These are phyloP conservation scores for Geoglossum cookeanum DNA, from an alignment of 2,329 filamentous ascomycete species.

Conservation along the genomic window DNA sequence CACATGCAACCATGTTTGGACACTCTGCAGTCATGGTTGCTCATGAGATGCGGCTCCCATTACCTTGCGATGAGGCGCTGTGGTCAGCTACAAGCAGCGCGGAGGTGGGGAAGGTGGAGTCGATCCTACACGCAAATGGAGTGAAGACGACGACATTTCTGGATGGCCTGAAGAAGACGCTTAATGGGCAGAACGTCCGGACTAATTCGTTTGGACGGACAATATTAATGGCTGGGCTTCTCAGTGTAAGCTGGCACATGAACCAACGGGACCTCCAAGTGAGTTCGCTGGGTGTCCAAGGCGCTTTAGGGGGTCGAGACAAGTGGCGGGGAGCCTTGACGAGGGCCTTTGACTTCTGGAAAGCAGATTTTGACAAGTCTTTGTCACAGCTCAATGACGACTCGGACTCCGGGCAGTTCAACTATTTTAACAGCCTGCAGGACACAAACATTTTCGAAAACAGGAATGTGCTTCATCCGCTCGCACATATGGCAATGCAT, in stretches of 20 bases:
- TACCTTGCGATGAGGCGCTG: constrained; percentile 81
- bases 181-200: constrained; percentile 67
- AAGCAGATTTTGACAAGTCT: constrained; percentile 71
- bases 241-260: constrained; percentile 96
- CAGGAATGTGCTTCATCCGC: constrained; percentile 71
- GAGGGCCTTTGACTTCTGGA: constrained; percentile 85
- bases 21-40: constrained; percentile 95
- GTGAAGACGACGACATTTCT: constrained; percentile 75
- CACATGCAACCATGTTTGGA: constrained; percentile 94
- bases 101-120: constrained; percentile 71
- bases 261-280: constrained; percentile 89
- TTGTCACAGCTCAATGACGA: constrained; percentile 30
- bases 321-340: constrained; percentile 80
- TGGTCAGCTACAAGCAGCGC: constrained; percentile 81
- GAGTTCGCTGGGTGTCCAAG: constrained; percentile 62
- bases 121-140: constrained; percentile 59
- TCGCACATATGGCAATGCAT: constrained; percentile 96
- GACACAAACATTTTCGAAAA: constrained; percentile 69
- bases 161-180: constrained; percentile 73
- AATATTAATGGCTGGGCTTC: constrained; percentile 79
- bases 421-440: constrained; percentile 27
- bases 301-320: constrained; percentile 67
- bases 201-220: constrained; percentile 90
- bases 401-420: constrained; percentile 14
- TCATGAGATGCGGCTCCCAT: constrained; percentile 76